Conservation (phyloP, 352 stramenopile species). For the Blastocystis sp. region DNA sequence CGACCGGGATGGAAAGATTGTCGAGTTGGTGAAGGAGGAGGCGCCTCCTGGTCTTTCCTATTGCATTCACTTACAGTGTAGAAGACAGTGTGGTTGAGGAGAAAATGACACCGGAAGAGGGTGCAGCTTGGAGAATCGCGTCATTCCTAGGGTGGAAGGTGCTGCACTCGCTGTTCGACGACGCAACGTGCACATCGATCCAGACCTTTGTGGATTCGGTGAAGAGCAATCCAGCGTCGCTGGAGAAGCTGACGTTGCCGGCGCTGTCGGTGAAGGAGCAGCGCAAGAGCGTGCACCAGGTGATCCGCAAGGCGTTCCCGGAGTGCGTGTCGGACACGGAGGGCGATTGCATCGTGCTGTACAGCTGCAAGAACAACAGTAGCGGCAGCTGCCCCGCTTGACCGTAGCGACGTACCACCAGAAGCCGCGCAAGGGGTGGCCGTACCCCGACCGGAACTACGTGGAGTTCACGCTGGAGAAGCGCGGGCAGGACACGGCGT, state of each 20-base stretch:
- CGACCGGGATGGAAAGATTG: constrained; percentile 35
- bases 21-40: constrained; percentile 30
- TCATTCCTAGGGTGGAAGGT: constrained; percentile 38
- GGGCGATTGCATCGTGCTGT: constrained; percentile 30
- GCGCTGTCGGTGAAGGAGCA: constrained; percentile 3
- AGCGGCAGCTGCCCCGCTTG: neutral
- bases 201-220: constrained; percentile 6
- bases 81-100: constrained; percentile 31
- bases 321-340: constrained; percentile 17
- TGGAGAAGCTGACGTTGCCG: neutral
- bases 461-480: constrained; percentile 64
- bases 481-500: constrained; percentile 48
- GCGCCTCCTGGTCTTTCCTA: constrained; percentile 15
- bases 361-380: constrained; percentile 25
- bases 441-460: constrained; percentile 43
- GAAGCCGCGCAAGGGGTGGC: constrained; percentile 3
- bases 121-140: neutral
- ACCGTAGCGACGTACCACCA: constrained; percentile 35
- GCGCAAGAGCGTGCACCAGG: constrained; percentile 48
- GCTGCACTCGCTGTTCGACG: constrained; percentile 5
- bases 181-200: constrained; percentile 20
- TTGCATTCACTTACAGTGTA: constrained; percentile 1
- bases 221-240: neutral
- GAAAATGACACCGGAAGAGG: constrained; percentile 53
- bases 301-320: constrained; percentile 53